These are phyloP conservation scores for Tylopilus orsonianus DNA, from an alignment of 1,284 basidiomycete species.

Conservation along the genomic window DNA sequence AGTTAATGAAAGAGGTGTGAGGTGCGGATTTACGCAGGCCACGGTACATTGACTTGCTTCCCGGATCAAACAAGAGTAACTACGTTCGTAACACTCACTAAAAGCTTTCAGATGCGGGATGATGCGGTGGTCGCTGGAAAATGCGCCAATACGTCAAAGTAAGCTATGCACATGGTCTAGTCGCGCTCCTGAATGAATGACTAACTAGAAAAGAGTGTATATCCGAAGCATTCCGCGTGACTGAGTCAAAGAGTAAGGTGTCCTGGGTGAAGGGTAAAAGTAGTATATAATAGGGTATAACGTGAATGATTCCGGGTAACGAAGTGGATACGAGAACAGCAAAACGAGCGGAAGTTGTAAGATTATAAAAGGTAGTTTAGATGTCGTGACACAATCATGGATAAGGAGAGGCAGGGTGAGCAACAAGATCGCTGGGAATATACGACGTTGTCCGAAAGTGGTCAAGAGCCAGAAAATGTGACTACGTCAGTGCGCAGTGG, in stretches of 20 bases:
- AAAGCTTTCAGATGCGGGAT: not conserved
- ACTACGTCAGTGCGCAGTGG: slow-evolving; percentile 21
- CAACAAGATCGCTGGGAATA: not conserved
- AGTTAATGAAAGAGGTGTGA: too few relatives aligned
- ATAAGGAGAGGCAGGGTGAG: not conserved
- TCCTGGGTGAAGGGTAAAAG: not conserved
- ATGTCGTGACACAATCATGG: slow-evolving; percentile 4
- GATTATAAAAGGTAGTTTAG: not conserved
- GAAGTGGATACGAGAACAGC: not conserved
- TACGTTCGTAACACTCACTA: not conserved
- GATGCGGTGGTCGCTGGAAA: not conserved
- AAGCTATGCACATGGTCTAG: not conserved
- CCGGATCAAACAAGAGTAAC: too few relatives aligned
- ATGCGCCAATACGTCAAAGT: not conserved
- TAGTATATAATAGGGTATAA: slow-evolving; percentile 13
- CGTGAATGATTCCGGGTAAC: slow-evolving; percentile 3
- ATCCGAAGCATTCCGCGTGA: not conserved
- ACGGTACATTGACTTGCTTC: too few relatives aligned
- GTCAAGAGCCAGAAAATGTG: not conserved
- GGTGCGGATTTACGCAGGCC: too few relatives aligned
- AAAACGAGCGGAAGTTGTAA: slow-evolving; percentile 23
- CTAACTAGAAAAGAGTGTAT: slow-evolving; percentile 13
- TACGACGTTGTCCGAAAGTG: not conserved
- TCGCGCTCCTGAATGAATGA: not conserved
- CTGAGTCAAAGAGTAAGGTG: not conserved